Base-by-base conservation (phyloP, 495 filamentous ascomycete species). In the Hypoxylon intermedium region DNA sequence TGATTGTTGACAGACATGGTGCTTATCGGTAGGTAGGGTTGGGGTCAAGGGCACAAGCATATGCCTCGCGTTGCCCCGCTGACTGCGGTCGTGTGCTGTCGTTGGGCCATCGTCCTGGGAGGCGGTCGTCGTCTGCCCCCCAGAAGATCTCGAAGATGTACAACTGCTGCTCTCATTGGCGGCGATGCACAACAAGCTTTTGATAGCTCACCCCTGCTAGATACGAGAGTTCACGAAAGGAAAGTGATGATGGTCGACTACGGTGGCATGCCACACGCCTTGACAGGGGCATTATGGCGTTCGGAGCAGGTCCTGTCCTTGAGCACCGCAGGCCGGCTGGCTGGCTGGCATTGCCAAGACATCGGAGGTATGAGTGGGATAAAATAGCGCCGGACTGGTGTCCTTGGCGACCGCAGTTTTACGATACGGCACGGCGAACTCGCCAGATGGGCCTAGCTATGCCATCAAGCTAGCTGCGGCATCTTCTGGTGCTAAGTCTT, bases 221-320 rank as follows among this genome's bases (percentile, higher is more conserved):
- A 58, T 67, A 58, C 58, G 58, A 67, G 58, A 67, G 58, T 46
- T 53, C 63, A 47, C 49, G 53, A 62, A 58, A 56, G 63, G 63
- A 67, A 67, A 67, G 63, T 62, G 48, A 50, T 62, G 62, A 30
- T 62, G 62, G 23, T 44, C 58, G 48, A 47, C 33, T 54, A 53
- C 57, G 45, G 58, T 34, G 36, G 36, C 33, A 49, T 58, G 26
- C 47, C 33, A 47, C 48, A 58, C 57, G 53, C 41, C 53, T 57
- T 57, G 28, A 58, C 63, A 62, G 34, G 58, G 57, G 37, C 52
- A n/a, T 26, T 31, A 53, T 62, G 58, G 36, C 53, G 48, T 58
- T 53, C 58, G 43, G 58, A 34, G 48, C 24, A 62, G 43, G 58
- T 58, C 43, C 43, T n/a, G 58, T 58, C 43, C 38, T 48, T 58